Percentiles rank a stretch among this genome's conserved stretches.
phyloP scores from a whole-genome alignment of 805 yeast species.

The Kodamaea kakaduensis region DNA sequence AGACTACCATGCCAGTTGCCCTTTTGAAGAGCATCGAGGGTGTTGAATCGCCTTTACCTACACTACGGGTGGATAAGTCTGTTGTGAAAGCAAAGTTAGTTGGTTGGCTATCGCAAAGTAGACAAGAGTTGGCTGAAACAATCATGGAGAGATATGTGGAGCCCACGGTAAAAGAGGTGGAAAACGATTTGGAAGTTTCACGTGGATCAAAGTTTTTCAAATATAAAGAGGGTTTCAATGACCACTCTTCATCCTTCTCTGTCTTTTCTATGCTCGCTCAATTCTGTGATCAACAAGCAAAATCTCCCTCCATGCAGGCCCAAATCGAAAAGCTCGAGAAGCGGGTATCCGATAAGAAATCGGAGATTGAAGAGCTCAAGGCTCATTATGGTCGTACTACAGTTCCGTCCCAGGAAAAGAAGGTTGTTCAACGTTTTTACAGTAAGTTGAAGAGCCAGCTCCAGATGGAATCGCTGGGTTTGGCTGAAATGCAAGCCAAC shows the following conservation, averaged over 20 bases:
- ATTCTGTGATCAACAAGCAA: conserved; percentile 67
- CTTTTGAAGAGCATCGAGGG: conserved; percentile 37
- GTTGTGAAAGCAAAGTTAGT: conserved; percentile 45
- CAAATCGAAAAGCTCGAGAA: conserved; percentile 40
- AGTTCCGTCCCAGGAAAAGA: conserved; percentile 44
- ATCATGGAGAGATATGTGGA: conserved; percentile 57
- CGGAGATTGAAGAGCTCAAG: conserved; percentile 50
- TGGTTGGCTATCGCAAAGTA: conserved; percentile 68
- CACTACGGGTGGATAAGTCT: conserved; percentile 18
- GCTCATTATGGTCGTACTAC: conserved; percentile 38
- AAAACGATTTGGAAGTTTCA: neutral
- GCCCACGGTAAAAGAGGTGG: conserved; percentile 29
- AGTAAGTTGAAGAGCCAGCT: conserved; percentile 46
- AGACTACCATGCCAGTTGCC: conserved; percentile 52
- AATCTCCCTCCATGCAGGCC: conserved; percentile 40
- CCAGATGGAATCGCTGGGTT: conserved; percentile 46
- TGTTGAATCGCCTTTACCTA: conserved; percentile 14
- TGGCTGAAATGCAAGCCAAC: conserved; percentile 34
- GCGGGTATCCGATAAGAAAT: conserved; percentile 38
- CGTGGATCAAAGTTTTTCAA: neutral
- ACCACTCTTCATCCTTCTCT: conserved; percentile 20
- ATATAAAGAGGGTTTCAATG: neutral
- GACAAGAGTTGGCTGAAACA: conserved; percentile 58
- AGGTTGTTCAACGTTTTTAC: conserved; percentile 50
- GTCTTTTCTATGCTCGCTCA: conserved; percentile 56